Base-by-base conservation (phyloP, 768 basidiomycete species). In the Trametes maxima region DNA sequence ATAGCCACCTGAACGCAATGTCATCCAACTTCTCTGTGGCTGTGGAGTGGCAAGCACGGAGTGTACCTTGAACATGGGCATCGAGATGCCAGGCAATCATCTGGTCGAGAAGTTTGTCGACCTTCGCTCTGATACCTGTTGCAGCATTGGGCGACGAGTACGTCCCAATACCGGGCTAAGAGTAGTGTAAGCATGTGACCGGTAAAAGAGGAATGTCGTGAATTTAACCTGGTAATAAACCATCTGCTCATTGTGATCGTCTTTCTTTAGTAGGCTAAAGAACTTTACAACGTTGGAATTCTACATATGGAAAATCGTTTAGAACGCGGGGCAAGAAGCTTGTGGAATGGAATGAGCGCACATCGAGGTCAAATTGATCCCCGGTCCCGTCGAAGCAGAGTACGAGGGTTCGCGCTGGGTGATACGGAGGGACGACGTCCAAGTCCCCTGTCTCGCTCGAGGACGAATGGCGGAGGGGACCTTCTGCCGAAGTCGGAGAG, bases 251-350 rank as follows among this genome's bases (percentile, higher is more conserved):
- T 68, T 62, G 22, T 77, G 76, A 63, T 86, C 80, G 50, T 87
- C 85, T 70, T 90, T 90, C 76, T 84, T 85, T 62, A 90, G 70
- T 81, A 87, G 81, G 6, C 86, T 82, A 68, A 89, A 85, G 54
- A 90, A 76, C 62, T 87, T 82, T 33, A 90, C 78, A 53, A 90
- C 79, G 63, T 90, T 90, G 13, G 89, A 90, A 67, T 90, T 90
- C 86, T 89, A 62, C 12, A 33, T 33, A 33, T 33, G 21, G 7
- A 10, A 7, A 24, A 22, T 22, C 21, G 12, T 4, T 46, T 13
- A 46, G 45, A 13, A 24, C 22, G 22, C 19, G 3, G 17, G 4
- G 1, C 1, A 21, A 28, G 16, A 39, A 19, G 21, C 2, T 22
- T 14, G 44, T 25, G 51, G n/a, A 16, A 10, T 12, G 21, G 19